Evolutionary conservation across 2,329 filamentous ascomycete genomes (phyloP).

Genomic region (Pseudopithomyces maydicus): DNA sequence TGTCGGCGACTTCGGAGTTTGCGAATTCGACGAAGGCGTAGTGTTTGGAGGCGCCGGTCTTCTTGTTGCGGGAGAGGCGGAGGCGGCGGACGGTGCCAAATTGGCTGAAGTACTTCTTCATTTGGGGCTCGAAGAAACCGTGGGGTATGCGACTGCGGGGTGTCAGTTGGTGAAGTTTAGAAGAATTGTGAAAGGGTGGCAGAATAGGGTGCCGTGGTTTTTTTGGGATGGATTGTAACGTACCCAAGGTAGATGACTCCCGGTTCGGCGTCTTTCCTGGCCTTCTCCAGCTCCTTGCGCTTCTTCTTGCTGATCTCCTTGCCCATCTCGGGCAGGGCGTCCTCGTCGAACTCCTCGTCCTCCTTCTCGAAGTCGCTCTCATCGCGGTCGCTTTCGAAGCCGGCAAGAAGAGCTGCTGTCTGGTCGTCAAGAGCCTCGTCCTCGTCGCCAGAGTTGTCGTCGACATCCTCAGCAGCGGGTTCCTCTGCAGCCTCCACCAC

Average conservation of each 20-base stretch:
- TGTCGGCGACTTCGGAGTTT: conserved; percentile 78
- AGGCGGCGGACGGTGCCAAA: conserved; percentile 83
- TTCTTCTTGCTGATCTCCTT: conserved; percentile 33
- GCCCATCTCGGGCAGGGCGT: conserved; percentile 36
- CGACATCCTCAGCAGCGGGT: conserved; percentile 12
- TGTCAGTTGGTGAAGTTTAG: neutral
- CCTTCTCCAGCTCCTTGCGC: conserved; percentile 54
- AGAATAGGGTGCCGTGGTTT: neutral
- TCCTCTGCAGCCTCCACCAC: conserved; percentile 23
- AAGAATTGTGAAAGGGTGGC: too few species aligned
- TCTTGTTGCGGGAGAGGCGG: conserved; percentile 87
- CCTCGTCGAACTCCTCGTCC: conserved; percentile 45
- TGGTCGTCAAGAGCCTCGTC: conserved; percentile 50
- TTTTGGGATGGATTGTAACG: conserved; percentile 21
- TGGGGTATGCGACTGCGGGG: conserved; percentile 75
- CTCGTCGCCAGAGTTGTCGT: conserved; percentile 32
- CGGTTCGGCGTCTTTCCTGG: conserved; percentile 61
- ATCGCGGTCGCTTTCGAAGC: conserved; percentile 55
- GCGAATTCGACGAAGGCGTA: conserved; percentile 93
- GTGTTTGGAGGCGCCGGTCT: conserved; percentile 89
- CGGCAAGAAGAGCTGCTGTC: conserved; percentile 57
- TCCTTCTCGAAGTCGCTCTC: conserved; percentile 47
- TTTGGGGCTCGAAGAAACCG: conserved; percentile 96
- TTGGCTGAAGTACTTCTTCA: conserved; percentile 91
- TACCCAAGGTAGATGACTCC: conserved; percentile 86